Evolutionary conservation across 495 filamentous ascomycete genomes (phyloP), one percentile per base, ranked within the genome.

Genomic region (Hamigera avellanea): DNA sequence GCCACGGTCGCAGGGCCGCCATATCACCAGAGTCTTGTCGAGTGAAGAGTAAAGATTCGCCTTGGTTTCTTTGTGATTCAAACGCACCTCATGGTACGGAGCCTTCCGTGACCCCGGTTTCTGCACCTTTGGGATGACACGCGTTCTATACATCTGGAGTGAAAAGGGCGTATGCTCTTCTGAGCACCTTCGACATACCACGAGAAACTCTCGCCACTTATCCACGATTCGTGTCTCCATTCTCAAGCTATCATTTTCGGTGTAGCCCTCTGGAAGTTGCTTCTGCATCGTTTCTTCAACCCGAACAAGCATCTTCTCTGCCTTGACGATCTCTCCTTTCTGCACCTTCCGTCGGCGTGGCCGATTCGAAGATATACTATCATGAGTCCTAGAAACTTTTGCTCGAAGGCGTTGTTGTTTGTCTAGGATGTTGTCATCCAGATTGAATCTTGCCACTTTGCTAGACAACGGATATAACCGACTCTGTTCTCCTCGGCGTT

Each of bases 221-320:
- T 82, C 76, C 15, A 73, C 52, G 1, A 66, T 65, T 30, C 70
- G 57, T n/a, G 72, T 72, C 34, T 78, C 72, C 39, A 75, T 71
- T 33, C 72, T 69, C 37, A 72, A 46, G 40, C 74, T 81, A 29
- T 71, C 66, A 42, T 80, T 81, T 53, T 86, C 81, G 19, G 73
- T 68, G 38, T 76, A 86, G 40, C 83, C 78, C 4, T 64, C 61
- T 8, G 77, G 73, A 7, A 83, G 48, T 1, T 59, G 40, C 8
- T 65, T 56, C 41, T 75, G 64, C 14, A 53, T 23, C 0, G 76
- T 72, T 23, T 65, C 55, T 42, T 85, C 80, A 10, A 81, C 66
- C 8, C 75, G 66, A 7, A 85, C 72, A 8, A 86, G 68, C 81
- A 86, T 86, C 26, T 69, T 78, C 47, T 84, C 80, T 50, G 79